Percentiles rank a stretch among this genome's conserved stretches.
These are phyloP conservation scores for Xylariaceae sp. DNA, from an alignment of 2,329 filamentous ascomycete species.

Conservation along the genomic window DNA sequence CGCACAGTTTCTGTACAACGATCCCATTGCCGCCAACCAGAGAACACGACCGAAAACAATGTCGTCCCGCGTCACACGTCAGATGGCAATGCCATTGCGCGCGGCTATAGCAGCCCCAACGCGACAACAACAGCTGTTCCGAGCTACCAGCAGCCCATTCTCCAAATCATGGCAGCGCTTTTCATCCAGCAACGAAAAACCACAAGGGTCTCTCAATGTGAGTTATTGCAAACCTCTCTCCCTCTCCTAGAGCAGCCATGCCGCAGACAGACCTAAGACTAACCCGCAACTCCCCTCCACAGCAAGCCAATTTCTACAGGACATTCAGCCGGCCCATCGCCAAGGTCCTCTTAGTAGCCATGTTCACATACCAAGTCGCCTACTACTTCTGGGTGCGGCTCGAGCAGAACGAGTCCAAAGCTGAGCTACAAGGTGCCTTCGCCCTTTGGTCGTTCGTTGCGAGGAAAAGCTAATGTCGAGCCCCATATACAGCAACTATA, in stretches of 20 bases:
- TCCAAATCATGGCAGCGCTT: slow-evolving; percentile 15
- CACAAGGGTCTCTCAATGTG: slow-evolving; percentile 17
- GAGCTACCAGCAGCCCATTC: slow-evolving; percentile 6
- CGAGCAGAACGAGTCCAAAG: slow-evolving; percentile 65
- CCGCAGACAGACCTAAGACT: too few species aligned
- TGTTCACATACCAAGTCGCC: slow-evolving; percentile 73
- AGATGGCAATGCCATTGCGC: slow-evolving; percentile 14
- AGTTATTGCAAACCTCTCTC: slow-evolving; percentile 6
- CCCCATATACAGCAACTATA: slow-evolving; percentile 24
- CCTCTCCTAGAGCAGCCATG: not conserved
- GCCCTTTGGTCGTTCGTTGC: not conserved
- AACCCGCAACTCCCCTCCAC: not conserved
- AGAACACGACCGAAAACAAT: too few species aligned
- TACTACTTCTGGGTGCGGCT: slow-evolving; percentile 74
- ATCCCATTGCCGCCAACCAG: too few species aligned
- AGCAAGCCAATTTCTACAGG: slow-evolving; percentile 66
- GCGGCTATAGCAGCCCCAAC: too few species aligned
- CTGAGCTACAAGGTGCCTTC: slow-evolving; percentile 51
- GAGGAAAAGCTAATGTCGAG: too few species aligned
- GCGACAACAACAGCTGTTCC: slow-evolving; percentile 2
- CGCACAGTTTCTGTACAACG: too few species aligned
- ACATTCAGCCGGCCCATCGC: slow-evolving; percentile 68
- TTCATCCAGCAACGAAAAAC: slow-evolving; percentile 11
- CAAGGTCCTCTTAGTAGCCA: slow-evolving; percentile 70
- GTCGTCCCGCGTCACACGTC: too few species aligned